phyloP scores from a whole-genome alignment of 169 alveolate genomes.

The Plasmodium falciparum region DNA sequence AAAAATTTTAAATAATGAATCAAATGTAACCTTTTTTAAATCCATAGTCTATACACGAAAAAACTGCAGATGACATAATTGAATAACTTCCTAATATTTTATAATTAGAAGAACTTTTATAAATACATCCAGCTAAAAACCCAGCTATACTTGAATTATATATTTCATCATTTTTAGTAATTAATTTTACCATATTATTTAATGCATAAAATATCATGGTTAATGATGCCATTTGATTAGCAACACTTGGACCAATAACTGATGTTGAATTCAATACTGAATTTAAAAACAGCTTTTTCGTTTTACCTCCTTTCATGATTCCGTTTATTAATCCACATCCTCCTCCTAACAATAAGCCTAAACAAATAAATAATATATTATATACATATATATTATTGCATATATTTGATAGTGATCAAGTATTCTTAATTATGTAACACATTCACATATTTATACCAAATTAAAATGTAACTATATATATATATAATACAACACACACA shows the following conservation, averaged over 20 bases:
- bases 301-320: constrained; percentile 90
- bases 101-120: constrained; percentile 83
- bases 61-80: constrained; percentile 79
- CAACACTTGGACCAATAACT: constrained; percentile 88
- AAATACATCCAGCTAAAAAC: constrained; percentile 89
- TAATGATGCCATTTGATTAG: constrained; percentile 87
- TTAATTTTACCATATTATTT: constrained; percentile 80
- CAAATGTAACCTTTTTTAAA: constrained; percentile 77
- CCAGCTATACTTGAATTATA: constrained; percentile 87
- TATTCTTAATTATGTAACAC: too few species aligned
- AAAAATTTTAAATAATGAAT: constrained; percentile 5
- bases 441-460: too few species aligned
- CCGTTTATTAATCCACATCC: constrained; percentile 88
- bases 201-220: constrained; percentile 89
- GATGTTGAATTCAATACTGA: constrained; percentile 88
- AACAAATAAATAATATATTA: constrained; percentile 4
- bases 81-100: constrained; percentile 81
- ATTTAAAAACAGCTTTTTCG: constrained; percentile 88
- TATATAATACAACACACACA: too few species aligned
- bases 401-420: too few species aligned
- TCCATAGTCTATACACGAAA: constrained; percentile 85
- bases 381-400: neutral
- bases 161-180: constrained; percentile 81
- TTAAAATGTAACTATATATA: too few species aligned
- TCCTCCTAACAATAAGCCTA: constrained; percentile 90